Evolutionary conservation across 129 eudicot genomes (phyloP), one percentile per base, ranked within the genome.

Genomic region (Kitagawia praeruptora): DNA sequence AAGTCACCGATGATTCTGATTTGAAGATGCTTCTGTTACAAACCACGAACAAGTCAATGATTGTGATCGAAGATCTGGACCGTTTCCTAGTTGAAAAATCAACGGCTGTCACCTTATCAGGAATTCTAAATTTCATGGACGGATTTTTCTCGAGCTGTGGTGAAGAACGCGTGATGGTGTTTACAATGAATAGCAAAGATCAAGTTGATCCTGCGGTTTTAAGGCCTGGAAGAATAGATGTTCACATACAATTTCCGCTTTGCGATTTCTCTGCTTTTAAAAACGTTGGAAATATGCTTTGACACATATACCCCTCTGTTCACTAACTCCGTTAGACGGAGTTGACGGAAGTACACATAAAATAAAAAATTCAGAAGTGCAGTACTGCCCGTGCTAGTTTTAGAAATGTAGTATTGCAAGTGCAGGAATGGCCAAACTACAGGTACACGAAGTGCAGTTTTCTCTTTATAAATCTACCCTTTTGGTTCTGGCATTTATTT

Each of bases 151-250:
- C 92, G 7, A 79, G 91, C 42, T 94, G 93, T 75, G 92, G 98
- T 21, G 97, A 94, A 54, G 98, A 94, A 71, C 88, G 98, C 11
- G 91, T 94, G 46, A 89, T 94, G 98, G 91, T 94, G 18, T 90
- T 94, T 44, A 94, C 98, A 0, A 88, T 90, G 83, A 91, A 85
- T 79, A 69, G 84, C 19, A 91, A 91, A 54, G 91, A 91, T 44
- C 70, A 81, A 8, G 75, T 94, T 48, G 93, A 88, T 83, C 89
- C 98, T 19, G 71, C 86, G 81, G 81, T 90, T 75, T 77, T 94
- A 1, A 88, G 98, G 79, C 98, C 98, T 0, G 98, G 98, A 34
- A 84, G 98, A 70, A 85, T 94, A 3, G 98, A 94, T 51, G 93
- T 91, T 40, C 97, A 91, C 74, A 84, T 94, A 37, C 81, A 89